Conservation (phyloP, 2,329 filamentous ascomycete genomes). For the Talaromyces islandicus region DNA sequence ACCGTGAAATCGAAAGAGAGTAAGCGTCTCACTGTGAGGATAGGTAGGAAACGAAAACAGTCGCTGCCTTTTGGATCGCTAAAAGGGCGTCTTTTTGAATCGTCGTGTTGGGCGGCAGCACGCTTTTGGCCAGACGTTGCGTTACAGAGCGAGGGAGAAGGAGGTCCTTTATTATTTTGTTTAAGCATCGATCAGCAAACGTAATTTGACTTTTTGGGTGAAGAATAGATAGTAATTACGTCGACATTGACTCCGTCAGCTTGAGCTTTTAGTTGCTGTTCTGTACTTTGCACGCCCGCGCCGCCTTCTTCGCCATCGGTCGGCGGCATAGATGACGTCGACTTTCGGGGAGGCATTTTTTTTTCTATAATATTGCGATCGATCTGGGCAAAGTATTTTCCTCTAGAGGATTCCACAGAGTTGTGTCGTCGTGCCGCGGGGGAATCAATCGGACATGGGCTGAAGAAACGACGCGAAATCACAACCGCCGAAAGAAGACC, state of each 20-base stretch:
- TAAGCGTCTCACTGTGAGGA: conserved; percentile 47
- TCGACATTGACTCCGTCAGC: conserved; percentile 37
- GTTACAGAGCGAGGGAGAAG: conserved; percentile 58
- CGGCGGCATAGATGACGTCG: conserved; percentile 24
- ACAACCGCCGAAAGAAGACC: not conserved
- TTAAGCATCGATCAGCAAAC: not conserved
- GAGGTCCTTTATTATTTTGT: conserved; percentile 44
- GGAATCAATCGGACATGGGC: not conserved
- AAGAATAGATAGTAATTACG: conserved; percentile 17
- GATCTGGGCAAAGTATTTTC: not conserved
- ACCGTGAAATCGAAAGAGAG: not conserved
- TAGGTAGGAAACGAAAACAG: conserved; percentile 61
- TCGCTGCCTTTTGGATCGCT: conserved; percentile 60
- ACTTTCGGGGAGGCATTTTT: conserved; percentile 32
- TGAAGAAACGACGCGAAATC: not conserved
- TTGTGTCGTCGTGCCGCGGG: not conserved
- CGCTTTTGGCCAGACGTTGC: conserved; percentile 56
- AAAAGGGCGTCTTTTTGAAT: conserved; percentile 61
- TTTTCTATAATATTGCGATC: conserved; percentile 6
- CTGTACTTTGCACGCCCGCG: conserved; percentile 24
- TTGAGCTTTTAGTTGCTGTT: conserved; percentile 34
- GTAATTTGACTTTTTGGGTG: not conserved
- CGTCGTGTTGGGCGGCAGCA: conserved; percentile 58
- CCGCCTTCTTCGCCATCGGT: conserved; percentile 10
- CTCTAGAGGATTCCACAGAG: no score